A percentile compares a stretch with the other conserved stretches of the same genome.
phyloP scores from a whole-genome alignment of 2,329 filamentous ascomycete species.

The Leptoxyphium fumago region DNA sequence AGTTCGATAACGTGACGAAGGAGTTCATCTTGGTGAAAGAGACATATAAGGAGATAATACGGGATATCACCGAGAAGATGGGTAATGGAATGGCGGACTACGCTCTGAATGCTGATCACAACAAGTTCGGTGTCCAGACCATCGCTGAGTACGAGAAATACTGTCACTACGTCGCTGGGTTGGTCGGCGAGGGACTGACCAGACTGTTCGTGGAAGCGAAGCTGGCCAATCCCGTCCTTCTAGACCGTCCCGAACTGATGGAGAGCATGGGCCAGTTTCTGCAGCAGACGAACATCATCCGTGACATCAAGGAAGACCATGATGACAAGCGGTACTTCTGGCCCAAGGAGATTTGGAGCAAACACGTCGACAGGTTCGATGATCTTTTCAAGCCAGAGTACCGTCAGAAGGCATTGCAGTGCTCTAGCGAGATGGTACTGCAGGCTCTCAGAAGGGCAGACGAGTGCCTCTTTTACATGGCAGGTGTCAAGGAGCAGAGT shows the following conservation, averaged over 20 bases:
- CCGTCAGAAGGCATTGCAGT: slow-evolving; percentile 62
- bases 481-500: slow-evolving; percentile 84
- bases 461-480: slow-evolving; percentile 96
- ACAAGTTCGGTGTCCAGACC: slow-evolving; percentile 60
- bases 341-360: slow-evolving; percentile 93
- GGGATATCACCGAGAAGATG: slow-evolving; percentile 88
- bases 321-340: slow-evolving; percentile 83
- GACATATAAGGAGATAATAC: slow-evolving; percentile 71
- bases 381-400: slow-evolving; percentile 78
- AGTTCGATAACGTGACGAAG: slow-evolving; percentile 74
- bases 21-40: slow-evolving; percentile 84
- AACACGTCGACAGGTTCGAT: slow-evolving; percentile 78
- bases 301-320: slow-evolving; percentile 82
- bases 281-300: slow-evolving; percentile 98
- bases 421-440: slow-evolving; percentile 86
- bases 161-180: slow-evolving; percentile 94
- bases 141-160: slow-evolving; percentile 87
- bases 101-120: slow-evolving; percentile 62
- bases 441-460: slow-evolving; percentile 76
- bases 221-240: slow-evolving; percentile 71
- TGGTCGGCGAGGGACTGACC: slow-evolving; percentile 91
- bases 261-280: slow-evolving; percentile 96
- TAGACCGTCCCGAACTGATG: slow-evolving; percentile 64
- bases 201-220: slow-evolving; percentile 76
- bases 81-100: slow-evolving; percentile 98